Evolutionary conservation across 116 monocot species (phyloP), one percentile per base, ranked within the genome.

Genomic region (Zostera marina): DNA sequence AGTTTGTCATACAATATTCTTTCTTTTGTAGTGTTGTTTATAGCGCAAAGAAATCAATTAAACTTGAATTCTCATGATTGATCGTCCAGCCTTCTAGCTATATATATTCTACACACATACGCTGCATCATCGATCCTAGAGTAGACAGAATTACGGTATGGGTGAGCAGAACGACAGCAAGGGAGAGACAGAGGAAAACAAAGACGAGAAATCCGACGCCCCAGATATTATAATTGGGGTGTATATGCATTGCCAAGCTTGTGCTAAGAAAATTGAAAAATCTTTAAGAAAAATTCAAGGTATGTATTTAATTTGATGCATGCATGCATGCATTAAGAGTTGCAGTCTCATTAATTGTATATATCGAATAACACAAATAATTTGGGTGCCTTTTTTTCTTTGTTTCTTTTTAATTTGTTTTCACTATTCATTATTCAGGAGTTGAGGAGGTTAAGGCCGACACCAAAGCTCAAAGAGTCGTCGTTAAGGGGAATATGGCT

Each of bases 181-280:
- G 42, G 39, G n/a, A 14, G 17, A 68, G 74, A 71, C 47, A 66
- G 66, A 63, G 14, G 44, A 69, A 17, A 65, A 69, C 12, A 71
- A 74, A 49, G 61, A 73, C 67, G 67, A 81, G 54, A 69, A 70
- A 45, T 77, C 73, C 19, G 70, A 57, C 19, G 53, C 64, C 7
- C 46, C 43, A 24, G 89, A 84, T 59, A 81, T 84, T 32, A 76
- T 90, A 23, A 73, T 90, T 13, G 78, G 66, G 73, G 89, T 89
- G 39, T 76, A 76, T 69, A 88, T 88, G 88, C 83, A 88, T 68
- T 88, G 88, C 32, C 81, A 81, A 46, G 84, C 63, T 9, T 89
- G 89, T 44, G 89, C 89, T 26, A 83, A 62, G 63, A 81, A 90
- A 68, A 78, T 84, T 12, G 73, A 58, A 23, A 75, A 38, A 44